Evolutionary conservation across 345 rosid genomes (phyloP).

Genomic region (Anastatica hierochuntica): DNA sequence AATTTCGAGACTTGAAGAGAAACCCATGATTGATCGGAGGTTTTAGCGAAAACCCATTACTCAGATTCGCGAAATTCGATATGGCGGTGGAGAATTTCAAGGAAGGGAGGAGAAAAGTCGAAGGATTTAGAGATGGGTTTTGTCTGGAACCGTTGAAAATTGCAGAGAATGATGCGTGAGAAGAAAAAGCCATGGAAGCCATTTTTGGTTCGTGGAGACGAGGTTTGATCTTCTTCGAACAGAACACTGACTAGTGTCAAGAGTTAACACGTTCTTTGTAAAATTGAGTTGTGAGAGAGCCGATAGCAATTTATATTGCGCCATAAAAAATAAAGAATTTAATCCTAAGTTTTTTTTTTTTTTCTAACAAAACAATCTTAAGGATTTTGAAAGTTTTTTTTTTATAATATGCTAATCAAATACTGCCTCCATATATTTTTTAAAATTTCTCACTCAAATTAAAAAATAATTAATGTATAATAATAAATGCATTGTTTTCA

Average conservation of each 20-base stretch:
- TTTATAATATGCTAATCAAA: too few relatives aligned
- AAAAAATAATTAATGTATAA: too few relatives aligned
- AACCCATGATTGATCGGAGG: slow-evolving; percentile 27
- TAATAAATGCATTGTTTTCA: too few relatives aligned
- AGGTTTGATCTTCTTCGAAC: neutral
- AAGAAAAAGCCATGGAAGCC: slow-evolving; percentile 33
- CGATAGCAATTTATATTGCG: neutral
- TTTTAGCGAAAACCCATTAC: slow-evolving; percentile 36
- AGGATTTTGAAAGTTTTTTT: too few relatives aligned
- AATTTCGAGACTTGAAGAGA: slow-evolving; percentile 30
- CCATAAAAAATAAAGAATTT: too few relatives aligned
- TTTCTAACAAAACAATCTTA: too few relatives aligned
- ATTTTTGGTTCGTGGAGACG: neutral
- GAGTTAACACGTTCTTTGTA: too few relatives aligned
- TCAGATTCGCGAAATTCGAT: slow-evolving; percentile 39
- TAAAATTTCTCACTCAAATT: too few relatives aligned
- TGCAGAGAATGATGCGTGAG: slow-evolving; percentile 28
- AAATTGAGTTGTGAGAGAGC: neutral
- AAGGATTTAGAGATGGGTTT: slow-evolving; percentile 17
- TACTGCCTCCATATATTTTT: too few relatives aligned
- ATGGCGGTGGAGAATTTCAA: slow-evolving; percentile 36
- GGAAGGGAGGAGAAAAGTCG: slow-evolving; percentile 31
- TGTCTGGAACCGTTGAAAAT: slow-evolving; percentile 23
- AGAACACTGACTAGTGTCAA: neutral
- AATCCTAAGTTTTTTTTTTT: too few relatives aligned